phyloP scores from a whole-genome alignment of 768 basidiomycete species.

The Naganishia randhawae region DNA sequence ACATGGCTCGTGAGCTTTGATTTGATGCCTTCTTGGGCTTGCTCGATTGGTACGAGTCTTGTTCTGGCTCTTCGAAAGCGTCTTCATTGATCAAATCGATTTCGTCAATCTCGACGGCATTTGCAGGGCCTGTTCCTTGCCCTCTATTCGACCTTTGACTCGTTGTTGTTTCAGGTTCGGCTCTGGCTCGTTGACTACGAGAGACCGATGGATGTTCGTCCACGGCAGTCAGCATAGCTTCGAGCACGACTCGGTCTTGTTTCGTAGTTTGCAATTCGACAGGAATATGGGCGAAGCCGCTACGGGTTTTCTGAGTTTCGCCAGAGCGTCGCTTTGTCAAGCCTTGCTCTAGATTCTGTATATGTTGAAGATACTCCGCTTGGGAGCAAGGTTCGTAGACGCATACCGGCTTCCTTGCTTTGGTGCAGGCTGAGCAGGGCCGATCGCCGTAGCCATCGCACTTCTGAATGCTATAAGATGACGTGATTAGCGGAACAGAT shows the following conservation, averaged over 20 bases:
- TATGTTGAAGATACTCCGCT: neutral
- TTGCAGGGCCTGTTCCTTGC: neutral
- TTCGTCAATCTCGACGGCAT: neutral
- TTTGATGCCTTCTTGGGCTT: constrained; percentile 14
- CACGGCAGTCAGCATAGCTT: neutral
- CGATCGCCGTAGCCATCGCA: constrained; percentile 20
- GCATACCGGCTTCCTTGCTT: constrained; percentile 1
- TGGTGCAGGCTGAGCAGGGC: constrained; percentile 4
- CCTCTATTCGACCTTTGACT: neutral
- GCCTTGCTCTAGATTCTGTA: constrained; percentile 15
- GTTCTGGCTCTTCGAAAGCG: constrained; percentile 1
- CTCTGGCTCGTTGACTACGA: constrained; percentile 5
- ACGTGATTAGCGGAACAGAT: neutral
- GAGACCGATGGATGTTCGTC: neutral
- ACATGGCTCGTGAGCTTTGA: neutral
- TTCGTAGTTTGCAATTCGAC: constrained; percentile 17
- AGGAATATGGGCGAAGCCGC: neutral
- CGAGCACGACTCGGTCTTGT: constrained; percentile 14
- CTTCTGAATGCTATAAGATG: neutral
- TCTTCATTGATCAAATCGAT: constrained; percentile 10
- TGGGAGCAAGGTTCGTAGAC: constrained; percentile 8
- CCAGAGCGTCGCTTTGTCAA: neutral
- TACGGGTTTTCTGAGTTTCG: neutral
- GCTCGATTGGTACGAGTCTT: neutral
- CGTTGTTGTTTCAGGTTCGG: neutral